Conservation (phyloP, 176 grass and related monocot genomes). For the Paspalum vaginatum region DNA sequence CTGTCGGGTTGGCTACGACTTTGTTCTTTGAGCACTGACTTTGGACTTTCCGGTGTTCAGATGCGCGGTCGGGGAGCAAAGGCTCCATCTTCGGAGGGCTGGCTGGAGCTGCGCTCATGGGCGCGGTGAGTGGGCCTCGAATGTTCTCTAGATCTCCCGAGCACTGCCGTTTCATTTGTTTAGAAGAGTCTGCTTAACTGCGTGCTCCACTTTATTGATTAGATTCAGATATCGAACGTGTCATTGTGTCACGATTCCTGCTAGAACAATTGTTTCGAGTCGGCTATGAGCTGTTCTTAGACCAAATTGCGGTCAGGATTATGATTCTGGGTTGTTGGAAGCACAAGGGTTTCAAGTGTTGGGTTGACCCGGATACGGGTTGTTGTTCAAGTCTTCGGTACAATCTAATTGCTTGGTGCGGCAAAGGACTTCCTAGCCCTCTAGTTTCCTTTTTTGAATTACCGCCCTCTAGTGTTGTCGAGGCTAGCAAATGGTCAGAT, state of each 20-base stretch:
- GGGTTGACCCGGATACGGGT: background rate
- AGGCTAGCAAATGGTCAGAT: background rate
- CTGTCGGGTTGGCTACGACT: background rate
- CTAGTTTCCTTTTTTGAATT: background rate
- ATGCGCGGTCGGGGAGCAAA: constrained; percentile 83
- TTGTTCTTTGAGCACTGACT: constrained; percentile 38
- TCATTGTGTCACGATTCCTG: background rate
- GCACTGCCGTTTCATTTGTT: constrained; percentile 16
- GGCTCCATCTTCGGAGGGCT: constrained; percentile 82
- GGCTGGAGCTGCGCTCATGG: constrained; percentile 83
- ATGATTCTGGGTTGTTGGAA: constrained; percentile 19
- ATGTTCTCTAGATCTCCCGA: background rate
- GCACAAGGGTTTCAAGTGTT: constrained; percentile 6
- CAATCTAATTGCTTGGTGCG: constrained; percentile 11
- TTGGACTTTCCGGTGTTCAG: constrained; percentile 41
- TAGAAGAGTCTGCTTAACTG: background rate
- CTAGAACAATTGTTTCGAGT: background rate
- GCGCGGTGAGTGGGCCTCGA: constrained; percentile 54
- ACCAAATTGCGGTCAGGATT: constrained; percentile 2
- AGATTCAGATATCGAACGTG: constrained; percentile 32
- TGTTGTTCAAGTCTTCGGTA: background rate
- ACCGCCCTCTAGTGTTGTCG: background rate
- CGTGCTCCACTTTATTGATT: background rate
- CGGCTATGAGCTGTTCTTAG: constrained; percentile 1
- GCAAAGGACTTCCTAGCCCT: background rate